Evolutionary conservation across 2,329 filamentous ascomycete species (phyloP), one percentile per base, ranked within the genome.

Genomic region (Fusarium pseudograminearum): DNA sequence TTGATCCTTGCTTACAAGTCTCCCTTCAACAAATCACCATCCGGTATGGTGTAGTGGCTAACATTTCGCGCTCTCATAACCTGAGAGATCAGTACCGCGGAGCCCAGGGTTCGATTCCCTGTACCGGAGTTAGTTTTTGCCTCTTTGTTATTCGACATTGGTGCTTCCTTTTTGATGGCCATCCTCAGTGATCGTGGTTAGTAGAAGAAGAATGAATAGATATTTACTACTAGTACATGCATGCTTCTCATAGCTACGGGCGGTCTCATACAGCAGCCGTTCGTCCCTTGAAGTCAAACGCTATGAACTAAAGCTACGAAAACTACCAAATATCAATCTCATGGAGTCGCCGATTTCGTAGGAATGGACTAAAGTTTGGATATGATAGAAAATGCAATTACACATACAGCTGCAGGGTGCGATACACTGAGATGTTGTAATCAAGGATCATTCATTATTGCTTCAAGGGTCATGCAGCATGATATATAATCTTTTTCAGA

Each of bases 31-130:
- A 34, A 52, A 52, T 41, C 36, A 31, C 7, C 26, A 38, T 76
- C 74, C 74, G 74, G 74, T 76, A 76, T 76, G 75, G 75, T 76
- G 75, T 76, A 76, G 74, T 76, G 75, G 75, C 74, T 74, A 76
- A 76, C 75, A 76, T 76, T 76, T 76, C 74, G 72, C 75, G 75
- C 75, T 76, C 75, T 76, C 75, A 76, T 54, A 61, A 62, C 44
- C 7, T 62, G 57, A 63, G 60, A 45, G 60, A 63, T 44, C 5
- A 62, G 45, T 36, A 45, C 69, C 71, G 69, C 69, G 69, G 72
- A 73, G 72, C 71, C 67, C 67, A 73, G 71, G 71, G 71, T 73
- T 73, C 71, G 71, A 73, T 73, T 73, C 71, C 71, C 71, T 72
- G 71, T 73, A 73, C 71, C 71, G 71, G 71, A 73, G 70, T 46